Base-by-base conservation (phyloP, 495 filamentous ascomycete genomes). In the Aspergillus heteromorphus region DNA sequence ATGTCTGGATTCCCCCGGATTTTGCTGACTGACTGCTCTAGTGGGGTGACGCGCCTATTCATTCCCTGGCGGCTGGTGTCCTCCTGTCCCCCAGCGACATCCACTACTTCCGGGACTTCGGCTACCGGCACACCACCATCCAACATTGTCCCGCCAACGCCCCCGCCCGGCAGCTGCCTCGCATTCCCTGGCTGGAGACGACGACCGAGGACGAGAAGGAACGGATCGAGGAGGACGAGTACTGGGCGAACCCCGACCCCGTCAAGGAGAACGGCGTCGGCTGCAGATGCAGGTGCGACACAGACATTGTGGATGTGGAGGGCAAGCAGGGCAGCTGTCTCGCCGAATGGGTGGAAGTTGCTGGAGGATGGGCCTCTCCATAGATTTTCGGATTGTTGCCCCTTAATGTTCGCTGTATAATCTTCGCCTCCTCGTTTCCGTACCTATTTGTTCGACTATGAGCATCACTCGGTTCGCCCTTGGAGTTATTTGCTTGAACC, bases 61-160 rank as follows among this genome's bases (percentile, higher is more conserved):
- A 99, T 78, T 99, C 93, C 23, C 87, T 99, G 29, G 93, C 95
- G 10, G 91, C 95, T 30, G 93, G 93, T 61, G 85, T 86, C 42
- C 84, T 99, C 40, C 80, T 99, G 47, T 76, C 82, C 4, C 87
- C 90, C 17, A 67, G 73, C 41, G 91, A 97, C 65, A 91, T 99
- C 61, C 93, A 98, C 69, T 98, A 98, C 73, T 98, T 98, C 88
- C 91, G 93, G 62, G 93, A 98, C 67, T 95, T 98, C 74, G 93
- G 93, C 48, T 98, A 98, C 72, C 84, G 93, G 57, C 93, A 98
- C 71, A 98, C 93, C 16, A 98, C 93, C 17, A 98, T 98, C 68
- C 93, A 97, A 71, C 93, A 98, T 74, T 98, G 93, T 68, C 93
- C 93, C 1, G 91, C 91, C 48, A 99, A 99, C 69, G 95, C 95